Conservation (phyloP, 1,284 basidiomycete genomes). For the Xanthoconium separans region DNA sequence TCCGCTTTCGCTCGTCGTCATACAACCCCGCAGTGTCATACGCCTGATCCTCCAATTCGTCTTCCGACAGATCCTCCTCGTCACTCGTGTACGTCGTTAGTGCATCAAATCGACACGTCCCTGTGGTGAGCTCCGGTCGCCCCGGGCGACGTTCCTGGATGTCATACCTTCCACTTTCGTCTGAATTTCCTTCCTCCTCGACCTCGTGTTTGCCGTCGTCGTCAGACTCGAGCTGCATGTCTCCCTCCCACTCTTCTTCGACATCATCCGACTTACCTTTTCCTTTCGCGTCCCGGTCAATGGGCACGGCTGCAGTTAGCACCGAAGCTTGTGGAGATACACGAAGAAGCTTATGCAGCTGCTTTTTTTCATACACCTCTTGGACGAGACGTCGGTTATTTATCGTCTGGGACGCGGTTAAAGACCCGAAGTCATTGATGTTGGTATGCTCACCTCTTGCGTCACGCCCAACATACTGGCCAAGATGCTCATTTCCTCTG, state of each 20-base stretch:
- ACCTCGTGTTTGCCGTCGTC: constrained; percentile 13
- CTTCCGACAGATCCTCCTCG: constrained; percentile 29
- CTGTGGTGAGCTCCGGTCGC: constrained; percentile 3
- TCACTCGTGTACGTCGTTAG: constrained; percentile 27
- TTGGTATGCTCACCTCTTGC: constrained; percentile 60
- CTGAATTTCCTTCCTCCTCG: constrained; percentile 11
- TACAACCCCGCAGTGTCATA: constrained; percentile 17
- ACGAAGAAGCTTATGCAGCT: constrained; percentile 62
- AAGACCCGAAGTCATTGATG: neutral
- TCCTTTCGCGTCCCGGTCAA: constrained; percentile 7
- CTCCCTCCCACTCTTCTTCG: constrained; percentile 41
- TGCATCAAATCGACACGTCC: constrained; percentile 8
- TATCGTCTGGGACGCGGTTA: constrained; percentile 50
- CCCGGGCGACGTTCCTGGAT: constrained; percentile 23
- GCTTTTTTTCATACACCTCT: constrained; percentile 65
- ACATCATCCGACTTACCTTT: constrained; percentile 26
- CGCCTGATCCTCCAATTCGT: constrained; percentile 20
- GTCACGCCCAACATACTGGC: constrained; percentile 80
- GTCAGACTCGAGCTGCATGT: constrained; percentile 26
- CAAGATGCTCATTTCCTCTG: constrained; percentile 77
- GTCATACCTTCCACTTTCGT: constrained; percentile 25
- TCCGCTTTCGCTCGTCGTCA: constrained; percentile 13
- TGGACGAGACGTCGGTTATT: constrained; percentile 68
- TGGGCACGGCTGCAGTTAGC: constrained; percentile 23
- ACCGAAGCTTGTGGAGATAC: constrained; percentile 38